Evolutionary conservation across 2,329 filamentous ascomycete species (phyloP).

Genomic region (Pseudogymnoascus pannorum): DNA sequence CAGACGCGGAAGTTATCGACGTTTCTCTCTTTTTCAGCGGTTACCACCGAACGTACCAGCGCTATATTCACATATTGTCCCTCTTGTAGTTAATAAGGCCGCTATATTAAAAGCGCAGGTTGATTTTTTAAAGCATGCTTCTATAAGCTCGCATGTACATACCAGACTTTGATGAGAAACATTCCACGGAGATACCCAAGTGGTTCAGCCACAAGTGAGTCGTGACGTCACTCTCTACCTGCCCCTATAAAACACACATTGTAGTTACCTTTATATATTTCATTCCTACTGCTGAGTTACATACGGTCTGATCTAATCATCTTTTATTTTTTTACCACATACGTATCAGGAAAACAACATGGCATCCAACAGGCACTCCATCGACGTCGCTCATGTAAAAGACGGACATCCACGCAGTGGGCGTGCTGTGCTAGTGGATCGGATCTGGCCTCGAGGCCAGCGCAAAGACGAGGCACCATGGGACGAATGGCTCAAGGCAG

Average conservation of each 20-base stretch:
- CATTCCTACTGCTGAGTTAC: not conserved
- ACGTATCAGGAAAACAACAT: not conserved
- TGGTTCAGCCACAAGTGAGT: not conserved
- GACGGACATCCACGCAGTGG: not conserved
- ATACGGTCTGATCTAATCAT: not conserved
- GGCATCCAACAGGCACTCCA: not conserved
- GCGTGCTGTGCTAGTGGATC: not conserved
- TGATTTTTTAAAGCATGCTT: too few species aligned
- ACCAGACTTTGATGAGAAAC: too few species aligned
- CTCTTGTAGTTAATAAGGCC: too few species aligned
- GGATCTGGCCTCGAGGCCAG: not conserved
- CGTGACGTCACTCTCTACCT: not conserved
- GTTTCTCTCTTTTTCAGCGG: too few species aligned
- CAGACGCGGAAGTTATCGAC: too few species aligned
- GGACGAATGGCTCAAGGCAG: conserved; percentile 3
- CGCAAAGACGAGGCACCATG: conserved; percentile 4
- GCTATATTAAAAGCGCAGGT: too few species aligned
- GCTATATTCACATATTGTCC: too few species aligned
- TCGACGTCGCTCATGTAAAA: conserved; percentile 1
- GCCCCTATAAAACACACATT: not conserved
- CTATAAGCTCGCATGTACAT: too few species aligned
- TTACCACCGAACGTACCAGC: too few species aligned
- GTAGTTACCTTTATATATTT: not conserved
- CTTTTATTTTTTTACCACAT: not conserved
- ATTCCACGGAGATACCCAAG: not conserved